These are phyloP conservation scores for Chytriomyces confervae DNA, from an alignment of 192 early-diverging fungal genomes.

Conservation along the genomic window DNA sequence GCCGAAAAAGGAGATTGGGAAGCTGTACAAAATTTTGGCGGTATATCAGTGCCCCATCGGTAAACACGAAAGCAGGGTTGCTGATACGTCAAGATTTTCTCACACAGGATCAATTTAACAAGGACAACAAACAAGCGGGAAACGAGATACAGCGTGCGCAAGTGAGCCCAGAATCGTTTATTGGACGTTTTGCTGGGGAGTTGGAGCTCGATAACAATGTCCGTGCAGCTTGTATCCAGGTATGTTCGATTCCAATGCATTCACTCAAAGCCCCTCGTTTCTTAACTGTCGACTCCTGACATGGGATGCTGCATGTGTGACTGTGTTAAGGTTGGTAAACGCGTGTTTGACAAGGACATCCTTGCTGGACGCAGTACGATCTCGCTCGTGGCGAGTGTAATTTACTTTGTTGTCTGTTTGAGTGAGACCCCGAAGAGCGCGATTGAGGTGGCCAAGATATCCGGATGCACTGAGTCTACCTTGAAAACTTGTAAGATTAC, in stretches of 20 bases:
- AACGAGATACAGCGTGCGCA: constrained; percentile 53
- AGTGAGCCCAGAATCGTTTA: constrained; percentile 34
- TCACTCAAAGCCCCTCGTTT: not conserved
- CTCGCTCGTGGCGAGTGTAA: constrained; percentile 88
- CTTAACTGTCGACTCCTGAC: constrained; percentile 11
- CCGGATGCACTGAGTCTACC: constrained; percentile 93
- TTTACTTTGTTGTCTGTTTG: constrained; percentile 84
- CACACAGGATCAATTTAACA: constrained; percentile 24
- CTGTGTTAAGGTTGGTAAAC: constrained; percentile 53
- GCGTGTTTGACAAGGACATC: constrained; percentile 78
- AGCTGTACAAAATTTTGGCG: constrained; percentile 73
- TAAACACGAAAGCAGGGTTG: constrained; percentile 25
- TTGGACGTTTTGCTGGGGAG: constrained; percentile 79
- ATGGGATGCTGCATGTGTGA: too few species aligned
- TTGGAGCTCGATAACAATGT: constrained; percentile 71
- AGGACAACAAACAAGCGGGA: constrained; percentile 44
- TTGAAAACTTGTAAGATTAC: constrained; percentile 69
- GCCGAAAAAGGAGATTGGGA: constrained; percentile 92
- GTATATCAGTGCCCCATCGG: constrained; percentile 9
- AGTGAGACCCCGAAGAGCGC: constrained; percentile 69
- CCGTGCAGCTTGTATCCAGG: constrained; percentile 72
- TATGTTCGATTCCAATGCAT: constrained; percentile 43
- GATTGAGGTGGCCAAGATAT: constrained; percentile 79
- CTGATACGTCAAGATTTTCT: constrained; percentile 48
- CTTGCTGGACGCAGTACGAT: constrained; percentile 91